Percentiles rank a stretch among this genome's conserved stretches.
phyloP scores from a whole-genome alignment of 129 eudicot genomes.

The Apium graveolens region DNA sequence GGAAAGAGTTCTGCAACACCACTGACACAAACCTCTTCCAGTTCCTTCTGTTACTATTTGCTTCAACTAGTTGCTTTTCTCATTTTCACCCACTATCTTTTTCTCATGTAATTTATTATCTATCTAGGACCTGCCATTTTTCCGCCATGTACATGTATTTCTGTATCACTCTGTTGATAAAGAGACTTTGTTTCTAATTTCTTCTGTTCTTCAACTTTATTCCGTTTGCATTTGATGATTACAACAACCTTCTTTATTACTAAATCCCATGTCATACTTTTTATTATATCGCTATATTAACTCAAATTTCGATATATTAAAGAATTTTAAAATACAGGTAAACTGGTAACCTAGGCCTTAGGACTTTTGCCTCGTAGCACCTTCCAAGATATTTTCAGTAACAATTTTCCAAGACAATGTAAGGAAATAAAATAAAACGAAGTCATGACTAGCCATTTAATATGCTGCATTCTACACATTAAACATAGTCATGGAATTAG shows the following conservation, averaged over 20 bases:
- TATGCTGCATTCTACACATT: neutral
- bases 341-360: neutral
- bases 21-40: neutral
- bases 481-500: neutral
- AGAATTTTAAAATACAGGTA: neutral
- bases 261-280: neutral
- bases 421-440: neutral
- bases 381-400: neutral
- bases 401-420: neutral
- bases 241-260: neutral
- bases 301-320: neutral
- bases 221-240: neutral
- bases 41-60: neutral
- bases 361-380: neutral
- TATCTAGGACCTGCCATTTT: neutral
- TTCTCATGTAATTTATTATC: neutral
- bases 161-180: neutral
- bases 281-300: neutral
- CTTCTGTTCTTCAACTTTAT: neutral
- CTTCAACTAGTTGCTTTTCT: neutral
- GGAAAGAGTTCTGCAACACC: neutral
- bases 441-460: neutral
- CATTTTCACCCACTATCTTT: neutral
- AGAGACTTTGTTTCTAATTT: neutral
- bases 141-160: neutral